Base-by-base conservation (phyloP, 2,329 filamentous ascomycete genomes). In the Lasiodiplodia gonubiensis region DNA sequence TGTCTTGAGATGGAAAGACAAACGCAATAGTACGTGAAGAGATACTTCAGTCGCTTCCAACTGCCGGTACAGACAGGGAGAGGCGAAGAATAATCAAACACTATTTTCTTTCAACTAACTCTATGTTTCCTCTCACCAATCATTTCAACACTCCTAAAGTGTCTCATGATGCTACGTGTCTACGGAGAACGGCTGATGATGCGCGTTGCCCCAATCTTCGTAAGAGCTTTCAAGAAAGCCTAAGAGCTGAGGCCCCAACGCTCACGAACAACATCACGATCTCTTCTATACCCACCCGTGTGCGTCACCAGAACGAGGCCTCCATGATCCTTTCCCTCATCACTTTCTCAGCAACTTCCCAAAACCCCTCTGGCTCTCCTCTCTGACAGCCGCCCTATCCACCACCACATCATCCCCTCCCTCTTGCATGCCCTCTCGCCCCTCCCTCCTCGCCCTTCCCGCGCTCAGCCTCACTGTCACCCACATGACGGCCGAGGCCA, bases 401-500 rank as follows among this genome's bases (percentile, higher is more conserved):
- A 76, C 75, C 1, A 70, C 89, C 66, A 87, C 42, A 2, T 21
- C 42, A 18, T 21, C 42, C 42, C n/a, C 42, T 2, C n/a, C 4
- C 10, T 21, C 42, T 3, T n/a, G 18, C 42, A n/a, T 18, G 51
- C 77, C 76, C 16, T 73, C 74, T 61, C 75, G 7, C 27, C 39
- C 35, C 35, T 35, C 51, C n/a, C 39, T 49, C 48, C 16, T 11
- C 54, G n/a, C 54, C 39, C 18, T 46, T 12, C 30, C 39, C 14
- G 25, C 52, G 21, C 46, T 52, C 27, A 84, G 68, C 70, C 78
- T 79, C 49, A 96, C 79, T 67, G 92, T 78, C 21, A 88, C 73
- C 60, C 88, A 87, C 90, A 95, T 94, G 67, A 84, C 74, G 25
- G 89, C 81, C 52, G 90, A 90, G 72, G 90, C 90, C 4, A 90